phyloP scores from a whole-genome alignment of 2,329 filamentous ascomycete genomes.

The Eurotiales sp. region DNA sequence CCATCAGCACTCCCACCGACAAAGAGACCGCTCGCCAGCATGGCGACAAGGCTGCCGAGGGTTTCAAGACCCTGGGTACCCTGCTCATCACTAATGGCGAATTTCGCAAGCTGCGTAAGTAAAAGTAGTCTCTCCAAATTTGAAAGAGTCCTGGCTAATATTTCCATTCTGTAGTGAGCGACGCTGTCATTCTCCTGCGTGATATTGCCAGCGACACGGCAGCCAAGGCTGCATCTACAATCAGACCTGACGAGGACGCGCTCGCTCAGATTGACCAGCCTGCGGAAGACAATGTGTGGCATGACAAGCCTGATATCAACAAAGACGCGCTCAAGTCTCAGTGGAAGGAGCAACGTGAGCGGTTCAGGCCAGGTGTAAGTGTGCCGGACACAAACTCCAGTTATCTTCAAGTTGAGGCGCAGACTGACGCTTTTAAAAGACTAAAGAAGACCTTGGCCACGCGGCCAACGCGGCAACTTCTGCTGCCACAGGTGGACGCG shows the following conservation, averaged over 20 bases:
- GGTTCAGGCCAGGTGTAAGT: slow-evolving; percentile 50
- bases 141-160: too few relatives aligned
- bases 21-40: slow-evolving; percentile 79
- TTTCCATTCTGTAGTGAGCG: slow-evolving; percentile 56
- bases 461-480: slow-evolving; percentile 54
- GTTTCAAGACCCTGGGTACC: slow-evolving; percentile 80
- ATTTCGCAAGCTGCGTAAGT: slow-evolving; percentile 82
- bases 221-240: slow-evolving; percentile 66
- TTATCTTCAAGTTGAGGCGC: neutral
- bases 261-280: slow-evolving; percentile 75
- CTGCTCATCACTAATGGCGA: slow-evolving; percentile 93
- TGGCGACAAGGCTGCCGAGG: slow-evolving; percentile 76
- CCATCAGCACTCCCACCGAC: slow-evolving; percentile 64
- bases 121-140: too few relatives aligned
- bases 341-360: slow-evolving; percentile 58
- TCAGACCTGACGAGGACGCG: slow-evolving; percentile 75
- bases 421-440: slow-evolving; percentile 15
- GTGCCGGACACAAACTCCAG: too few relatives aligned
- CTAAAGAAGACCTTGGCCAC: slow-evolving; percentile 52
- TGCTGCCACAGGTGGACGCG: slow-evolving; percentile 48
- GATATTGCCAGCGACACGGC: slow-evolving; percentile 92
- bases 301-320: slow-evolving; percentile 75
- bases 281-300: slow-evolving; percentile 89
- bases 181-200: slow-evolving; percentile 74
- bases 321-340: slow-evolving; percentile 67